Percentiles rank a stretch among this genome's conserved stretches.
phyloP scores from a whole-genome alignment of 1,284 basidiomycete species.

The Rhodotorula glutinis region DNA sequence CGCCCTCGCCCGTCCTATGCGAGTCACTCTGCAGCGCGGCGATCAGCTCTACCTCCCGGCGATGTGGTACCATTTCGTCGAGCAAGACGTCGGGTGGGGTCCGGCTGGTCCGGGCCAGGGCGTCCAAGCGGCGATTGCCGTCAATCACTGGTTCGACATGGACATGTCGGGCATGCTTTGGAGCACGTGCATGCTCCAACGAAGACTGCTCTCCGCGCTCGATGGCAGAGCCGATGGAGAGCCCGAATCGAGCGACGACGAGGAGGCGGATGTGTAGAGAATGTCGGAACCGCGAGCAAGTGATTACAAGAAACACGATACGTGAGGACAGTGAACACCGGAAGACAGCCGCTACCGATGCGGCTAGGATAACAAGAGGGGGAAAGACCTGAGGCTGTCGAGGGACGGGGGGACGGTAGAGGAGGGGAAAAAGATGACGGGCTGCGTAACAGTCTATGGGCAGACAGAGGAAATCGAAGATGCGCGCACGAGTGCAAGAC shows the following conservation, averaged over 20 bases:
- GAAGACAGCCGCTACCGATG: background rate
- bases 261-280: background rate
- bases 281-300: background rate
- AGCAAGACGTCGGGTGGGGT: constrained; percentile 36
- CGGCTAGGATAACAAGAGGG: no score
- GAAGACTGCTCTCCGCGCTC: constrained; percentile 47
- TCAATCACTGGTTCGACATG: constrained; percentile 71
- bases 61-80: constrained; percentile 61
- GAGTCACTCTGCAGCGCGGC: constrained; percentile 64
- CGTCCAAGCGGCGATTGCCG: constrained; percentile 60
- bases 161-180: constrained; percentile 66
- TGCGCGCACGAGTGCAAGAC: no score
- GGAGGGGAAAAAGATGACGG: no score
- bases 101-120: background rate
- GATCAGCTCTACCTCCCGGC: constrained; percentile 83
- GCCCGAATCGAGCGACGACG: background rate
- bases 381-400: no score
- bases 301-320: background rate
- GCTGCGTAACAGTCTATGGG: no score
- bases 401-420: no score
- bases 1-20: constrained; percentile 60
- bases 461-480: no score
- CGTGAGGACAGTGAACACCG: no score
- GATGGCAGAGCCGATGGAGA: constrained; percentile 22
- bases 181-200: constrained; percentile 63